phyloP scores from a whole-genome alignment of 176 grass and related monocot genomes.

The Ampelocalamus luodianensis region DNA sequence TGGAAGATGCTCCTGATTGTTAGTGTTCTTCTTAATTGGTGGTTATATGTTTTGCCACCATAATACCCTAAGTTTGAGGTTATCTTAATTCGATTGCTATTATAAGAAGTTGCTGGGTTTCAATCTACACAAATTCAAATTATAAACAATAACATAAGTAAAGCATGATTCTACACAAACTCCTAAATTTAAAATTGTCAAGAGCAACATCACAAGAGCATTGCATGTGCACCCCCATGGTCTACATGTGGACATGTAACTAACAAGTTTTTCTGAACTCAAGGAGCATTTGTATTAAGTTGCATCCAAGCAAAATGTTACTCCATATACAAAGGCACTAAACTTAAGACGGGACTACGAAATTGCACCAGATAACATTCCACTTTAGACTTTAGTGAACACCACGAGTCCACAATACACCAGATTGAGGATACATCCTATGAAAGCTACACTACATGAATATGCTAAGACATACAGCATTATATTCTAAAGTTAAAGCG shows the following conservation, averaged over 20 bases:
- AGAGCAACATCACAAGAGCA: neutral
- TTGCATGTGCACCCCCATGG: neutral
- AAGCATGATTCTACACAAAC: neutral
- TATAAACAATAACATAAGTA: neutral
- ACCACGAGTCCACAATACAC: neutral
- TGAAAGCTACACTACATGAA: neutral
- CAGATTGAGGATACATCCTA: neutral
- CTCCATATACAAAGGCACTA: neutral
- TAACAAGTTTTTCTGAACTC: neutral
- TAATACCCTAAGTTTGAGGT: neutral
- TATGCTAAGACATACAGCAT: neutral
- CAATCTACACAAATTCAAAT: neutral
- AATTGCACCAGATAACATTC: neutral
- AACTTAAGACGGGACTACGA: neutral
- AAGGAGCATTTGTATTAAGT: neutral
- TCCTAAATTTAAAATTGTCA: neutral
- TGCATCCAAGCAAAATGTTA: neutral
- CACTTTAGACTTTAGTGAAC: neutral
- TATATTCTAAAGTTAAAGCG: neutral
- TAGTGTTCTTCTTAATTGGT: neutral
- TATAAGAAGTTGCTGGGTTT: neutral
- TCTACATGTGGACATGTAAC: slow-evolving; percentile 27
- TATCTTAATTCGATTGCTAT: neutral
- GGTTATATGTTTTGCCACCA: neutral
- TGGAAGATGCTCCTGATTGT: neutral